Evolutionary conservation across 108 stramenopile species (phyloP), one percentile per base, ranked within the genome.

Genomic region (Conticribra guillardii): DNA sequence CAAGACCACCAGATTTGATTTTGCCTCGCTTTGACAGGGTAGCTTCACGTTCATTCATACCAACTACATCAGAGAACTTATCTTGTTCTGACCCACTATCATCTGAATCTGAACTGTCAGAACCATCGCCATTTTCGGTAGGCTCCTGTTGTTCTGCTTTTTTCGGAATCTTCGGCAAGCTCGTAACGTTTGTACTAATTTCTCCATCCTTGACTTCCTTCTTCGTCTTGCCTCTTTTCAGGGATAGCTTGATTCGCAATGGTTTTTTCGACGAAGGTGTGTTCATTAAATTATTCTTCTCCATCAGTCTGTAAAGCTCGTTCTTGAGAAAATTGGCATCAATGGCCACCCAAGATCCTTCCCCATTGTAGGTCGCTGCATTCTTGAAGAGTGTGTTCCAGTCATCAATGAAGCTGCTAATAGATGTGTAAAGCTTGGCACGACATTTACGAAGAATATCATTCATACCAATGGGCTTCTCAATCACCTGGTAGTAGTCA

Each of bases 391-490:
- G 77, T 5, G 85, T 77, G 37, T 85, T 88, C 93, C 93, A 94
- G 69, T 94, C 93, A 33, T 86, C 84, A 16, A 73, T 69, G 54
- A 80, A 94, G 47, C 91, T 90, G 27, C 66, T 69, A 17, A 89
- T 34, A 55, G 73, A 64, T 2, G 79, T 59, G 67, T 91, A 94
- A 1, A 89, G 61, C 46, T 90, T 88, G 23, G 82, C 84, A 23
- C 89, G 62, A 73, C 89, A 90, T 63, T 91, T 91, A 33, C 87
- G 79, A 52, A 94, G 71, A 60, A 94, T 94, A 44, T 94, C 93
- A 66, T 91, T 94, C 82, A 94, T 94, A 9, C 90, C 93, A 55
- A 94, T 91, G 2, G 93, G 93, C 51, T 86, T 84, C 7, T 87
- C 82, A 65, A 94, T 87, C 17, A 91, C 29, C 67, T 87, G 82